Evolutionary conservation across 2,329 filamentous ascomycete genomes (phyloP).

Genomic region (Fusarium odoratissimum): DNA sequence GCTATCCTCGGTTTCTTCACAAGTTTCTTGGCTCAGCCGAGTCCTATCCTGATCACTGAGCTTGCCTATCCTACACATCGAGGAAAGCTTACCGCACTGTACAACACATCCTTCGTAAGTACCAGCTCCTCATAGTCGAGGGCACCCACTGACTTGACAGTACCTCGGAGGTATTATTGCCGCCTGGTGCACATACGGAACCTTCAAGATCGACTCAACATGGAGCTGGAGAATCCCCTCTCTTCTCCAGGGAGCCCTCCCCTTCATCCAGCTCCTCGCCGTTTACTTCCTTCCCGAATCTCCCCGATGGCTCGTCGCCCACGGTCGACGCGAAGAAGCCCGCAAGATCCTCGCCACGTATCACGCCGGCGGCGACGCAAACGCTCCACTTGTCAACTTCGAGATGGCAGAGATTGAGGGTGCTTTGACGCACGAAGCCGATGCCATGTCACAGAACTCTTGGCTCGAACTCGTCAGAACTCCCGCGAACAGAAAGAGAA

Average conservation of each 20-base stretch:
- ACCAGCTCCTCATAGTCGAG: accelerated
- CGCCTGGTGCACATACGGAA: constrained; percentile 47
- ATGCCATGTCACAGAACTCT: constrained; percentile 50
- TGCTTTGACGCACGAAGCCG: constrained; percentile 48
- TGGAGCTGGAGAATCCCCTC: constrained; percentile 48
- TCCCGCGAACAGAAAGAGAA: constrained; percentile 46
- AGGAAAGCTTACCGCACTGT: constrained; percentile 49
- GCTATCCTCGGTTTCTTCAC: constrained; percentile 50
- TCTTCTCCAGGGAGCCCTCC: constrained; percentile 40
- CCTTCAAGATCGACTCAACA: constrained; percentile 35
- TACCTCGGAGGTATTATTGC: constrained; percentile 48
- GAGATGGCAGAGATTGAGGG: constrained; percentile 56
- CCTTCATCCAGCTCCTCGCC: constrained; percentile 38
- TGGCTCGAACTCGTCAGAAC: constrained; percentile 55
- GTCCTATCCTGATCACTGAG: constrained; percentile 50
- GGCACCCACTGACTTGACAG: constrained; percentile 10
- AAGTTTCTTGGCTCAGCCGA: constrained; percentile 47
- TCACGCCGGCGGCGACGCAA: constrained; percentile 55
- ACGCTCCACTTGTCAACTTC: constrained; percentile 54
- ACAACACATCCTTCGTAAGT: constrained; percentile 48
- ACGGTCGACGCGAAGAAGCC: constrained; percentile 50
- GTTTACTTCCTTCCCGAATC: constrained; percentile 47
- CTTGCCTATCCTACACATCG: constrained; percentile 51
- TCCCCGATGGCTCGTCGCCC: constrained; percentile 48
- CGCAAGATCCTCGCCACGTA: constrained; percentile 53